These are phyloP conservation scores for Phlebiopsis gigantea DNA, from an alignment of 768 basidiomycete genomes.

Conservation along the genomic window DNA sequence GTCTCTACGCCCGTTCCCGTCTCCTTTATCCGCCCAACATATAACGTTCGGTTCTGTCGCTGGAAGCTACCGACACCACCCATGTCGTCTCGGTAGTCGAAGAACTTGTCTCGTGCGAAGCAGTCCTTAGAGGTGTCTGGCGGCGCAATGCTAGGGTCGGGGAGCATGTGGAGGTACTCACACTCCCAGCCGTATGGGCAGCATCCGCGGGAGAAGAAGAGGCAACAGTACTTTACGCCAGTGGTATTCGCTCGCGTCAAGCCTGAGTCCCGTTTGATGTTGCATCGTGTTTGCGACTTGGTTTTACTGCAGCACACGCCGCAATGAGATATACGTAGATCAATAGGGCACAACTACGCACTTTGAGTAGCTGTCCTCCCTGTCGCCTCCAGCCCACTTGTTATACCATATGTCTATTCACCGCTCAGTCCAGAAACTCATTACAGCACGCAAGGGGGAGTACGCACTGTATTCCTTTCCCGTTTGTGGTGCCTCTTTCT, in stretches of 20 bases:
- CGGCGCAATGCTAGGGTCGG: constrained; percentile 58
- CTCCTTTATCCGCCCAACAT: constrained; percentile 92
- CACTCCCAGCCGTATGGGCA: constrained; percentile 99
- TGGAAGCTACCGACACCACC: constrained; percentile 98
- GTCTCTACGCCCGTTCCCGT: constrained; percentile 85
- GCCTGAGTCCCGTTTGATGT: constrained; percentile 82
- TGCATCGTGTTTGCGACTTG: constrained; percentile 90
- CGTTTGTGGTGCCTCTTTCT: constrained; percentile 82
- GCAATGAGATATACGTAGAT: neutral
- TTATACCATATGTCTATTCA: constrained; percentile 92
- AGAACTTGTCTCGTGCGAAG: constrained; percentile 94
- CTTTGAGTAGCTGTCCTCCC: constrained; percentile 96
- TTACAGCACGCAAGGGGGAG: neutral
- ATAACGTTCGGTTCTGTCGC: constrained; percentile 89
- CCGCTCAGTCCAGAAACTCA: constrained; percentile 11
- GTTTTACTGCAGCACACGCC: constrained; percentile 59
- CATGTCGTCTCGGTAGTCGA: constrained; percentile 99
- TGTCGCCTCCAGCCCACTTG: constrained; percentile 99
- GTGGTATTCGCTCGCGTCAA: constrained; percentile 94
- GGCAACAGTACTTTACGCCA: constrained; percentile 87
- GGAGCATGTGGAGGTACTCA: constrained; percentile 89
- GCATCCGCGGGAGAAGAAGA: constrained; percentile 94
- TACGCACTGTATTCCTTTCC: constrained; percentile 94
- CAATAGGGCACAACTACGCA: constrained; percentile 31
- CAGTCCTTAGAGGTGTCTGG: constrained; percentile 95